A percentile compares a stretch with the other conserved stretches of the same genome.
Evolutionary conservation across 2,329 filamentous ascomycete genomes (phyloP).

Genomic region (Scedosporium dehoogii): DNA sequence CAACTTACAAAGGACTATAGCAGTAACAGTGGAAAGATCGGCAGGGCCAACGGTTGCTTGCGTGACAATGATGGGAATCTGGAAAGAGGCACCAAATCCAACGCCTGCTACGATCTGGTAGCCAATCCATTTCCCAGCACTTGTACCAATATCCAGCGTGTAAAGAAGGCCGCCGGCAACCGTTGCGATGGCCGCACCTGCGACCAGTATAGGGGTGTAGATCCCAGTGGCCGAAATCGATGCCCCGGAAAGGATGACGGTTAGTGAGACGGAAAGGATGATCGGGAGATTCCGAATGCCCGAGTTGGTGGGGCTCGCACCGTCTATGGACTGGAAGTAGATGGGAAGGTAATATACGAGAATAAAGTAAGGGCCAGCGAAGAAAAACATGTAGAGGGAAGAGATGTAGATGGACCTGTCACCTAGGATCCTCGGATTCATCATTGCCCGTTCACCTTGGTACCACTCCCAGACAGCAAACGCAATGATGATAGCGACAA

Average conservation of each 20-base stretch:
- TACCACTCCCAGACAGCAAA: slow-evolving; percentile 24
- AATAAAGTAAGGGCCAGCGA: slow-evolving; percentile 23
- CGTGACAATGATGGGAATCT: slow-evolving; percentile 30
- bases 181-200: slow-evolving; percentile 21
- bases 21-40: slow-evolving; percentile 34
- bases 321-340: slow-evolving; percentile 36
- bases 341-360: slow-evolving; percentile 30
- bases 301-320: slow-evolving; percentile 22
- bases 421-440: slow-evolving; percentile 29
- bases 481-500: slow-evolving; percentile 16
- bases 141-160: slow-evolving; percentile 25
- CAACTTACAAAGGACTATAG: slow-evolving; percentile 27
- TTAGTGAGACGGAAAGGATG: slow-evolving; percentile 8
- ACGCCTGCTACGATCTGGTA: slow-evolving; percentile 33
- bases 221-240: slow-evolving; percentile 29
- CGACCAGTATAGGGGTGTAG: slow-evolving; percentile 33
- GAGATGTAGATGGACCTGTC: slow-evolving; percentile 25
- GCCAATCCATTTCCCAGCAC: slow-evolving; percentile 29
- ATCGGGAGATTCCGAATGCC: slow-evolving; percentile 16
- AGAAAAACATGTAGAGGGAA: slow-evolving; percentile 21
- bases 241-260: slow-evolving; percentile 15
- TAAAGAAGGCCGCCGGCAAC: slow-evolving; percentile 32
- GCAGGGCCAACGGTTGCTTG: slow-evolving; percentile 29
- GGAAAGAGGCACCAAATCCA: slow-evolving; percentile 30
- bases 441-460: slow-evolving; percentile 24